Conservation (phyloP, 2,329 filamentous ascomycete species). For the Ophiostoma australiae region DNA sequence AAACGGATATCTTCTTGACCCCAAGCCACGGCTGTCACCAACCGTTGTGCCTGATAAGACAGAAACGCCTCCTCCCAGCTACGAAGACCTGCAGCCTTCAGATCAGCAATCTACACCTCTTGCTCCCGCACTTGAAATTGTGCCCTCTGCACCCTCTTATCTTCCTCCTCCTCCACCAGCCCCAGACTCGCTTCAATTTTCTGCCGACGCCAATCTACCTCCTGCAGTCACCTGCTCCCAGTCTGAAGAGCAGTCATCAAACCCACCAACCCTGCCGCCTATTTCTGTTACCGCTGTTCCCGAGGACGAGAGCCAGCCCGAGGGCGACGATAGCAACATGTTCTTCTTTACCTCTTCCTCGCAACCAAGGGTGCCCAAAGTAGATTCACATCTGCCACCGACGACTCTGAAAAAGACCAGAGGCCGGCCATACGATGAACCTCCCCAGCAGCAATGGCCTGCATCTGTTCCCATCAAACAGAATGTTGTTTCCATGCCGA, state of each 20-base stretch:
- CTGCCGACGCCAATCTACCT: neutral
- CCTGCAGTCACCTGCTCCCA: neutral
- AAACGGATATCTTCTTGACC: neutral
- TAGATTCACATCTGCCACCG: slow-evolving; percentile 18
- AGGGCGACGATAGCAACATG: slow-evolving; percentile 15
- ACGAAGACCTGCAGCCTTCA: slow-evolving; percentile 16
- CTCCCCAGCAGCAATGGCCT: neutral
- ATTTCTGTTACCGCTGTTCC: neutral
- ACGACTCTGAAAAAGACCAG: slow-evolving; percentile 24
- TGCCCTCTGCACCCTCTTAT: neutral
- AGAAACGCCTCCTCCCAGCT: slow-evolving; percentile 21
- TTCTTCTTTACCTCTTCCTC: slow-evolving; percentile 8
- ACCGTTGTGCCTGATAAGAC: neutral
- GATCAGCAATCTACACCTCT: slow-evolving; percentile 8
- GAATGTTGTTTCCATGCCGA: slow-evolving; percentile 22
- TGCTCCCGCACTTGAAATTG: neutral
- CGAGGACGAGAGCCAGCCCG: neutral
- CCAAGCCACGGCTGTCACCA: neutral
- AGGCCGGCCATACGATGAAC: slow-evolving; percentile 12
- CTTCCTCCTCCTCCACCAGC: neutral
- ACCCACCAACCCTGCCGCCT: neutral
- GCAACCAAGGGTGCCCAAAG: slow-evolving; percentile 12
- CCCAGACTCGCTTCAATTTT: neutral
- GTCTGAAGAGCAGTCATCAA: neutral
- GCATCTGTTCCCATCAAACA: slow-evolving; percentile 15